Conservation (phyloP, 2,329 filamentous ascomycete genomes). For the Colletotrichum filicis region DNA sequence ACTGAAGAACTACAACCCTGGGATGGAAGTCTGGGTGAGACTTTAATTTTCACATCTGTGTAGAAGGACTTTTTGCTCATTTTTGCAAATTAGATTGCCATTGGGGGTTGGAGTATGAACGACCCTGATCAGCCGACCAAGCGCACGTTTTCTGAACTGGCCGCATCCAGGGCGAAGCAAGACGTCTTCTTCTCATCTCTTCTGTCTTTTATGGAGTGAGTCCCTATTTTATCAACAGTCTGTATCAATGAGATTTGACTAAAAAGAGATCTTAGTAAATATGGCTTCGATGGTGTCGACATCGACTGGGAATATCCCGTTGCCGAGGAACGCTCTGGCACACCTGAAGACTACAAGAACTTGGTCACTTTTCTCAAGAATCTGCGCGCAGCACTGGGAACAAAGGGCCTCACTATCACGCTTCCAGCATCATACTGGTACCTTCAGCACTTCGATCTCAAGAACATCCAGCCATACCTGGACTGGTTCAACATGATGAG, state of each 20-base stretch:
- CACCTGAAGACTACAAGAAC: too few species aligned
- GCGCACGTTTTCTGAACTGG: too few species aligned
- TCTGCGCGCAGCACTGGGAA: neutral
- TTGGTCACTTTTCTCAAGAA: neutral
- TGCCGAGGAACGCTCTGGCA: neutral
- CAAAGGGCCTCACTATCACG: constrained; percentile 33
- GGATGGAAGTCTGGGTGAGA: too few species aligned
- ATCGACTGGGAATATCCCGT: constrained; percentile 55
- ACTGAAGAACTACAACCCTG: neutral
- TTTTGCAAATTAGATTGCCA: too few species aligned
- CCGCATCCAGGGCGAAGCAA: too few species aligned
- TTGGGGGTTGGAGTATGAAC: too few species aligned
- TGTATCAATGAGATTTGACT: neutral
- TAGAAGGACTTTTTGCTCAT: too few species aligned
- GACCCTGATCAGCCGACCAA: too few species aligned
- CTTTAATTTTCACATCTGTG: too few species aligned
- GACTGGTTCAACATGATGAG: constrained; percentile 53
- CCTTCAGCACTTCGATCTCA: constrained; percentile 41
- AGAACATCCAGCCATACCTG: constrained; percentile 38
- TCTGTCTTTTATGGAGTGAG: neutral
- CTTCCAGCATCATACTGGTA: constrained; percentile 41
- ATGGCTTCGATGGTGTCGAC: constrained; percentile 57
- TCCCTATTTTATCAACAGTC: too few species aligned
- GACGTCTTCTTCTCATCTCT: too few species aligned
- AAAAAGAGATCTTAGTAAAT: constrained; percentile 37